Percentiles rank a stretch among this genome's conserved stretches.
phyloP scores from a whole-genome alignment of 2,329 filamentous ascomycete species.

The Hymenoscyphus occultus region DNA sequence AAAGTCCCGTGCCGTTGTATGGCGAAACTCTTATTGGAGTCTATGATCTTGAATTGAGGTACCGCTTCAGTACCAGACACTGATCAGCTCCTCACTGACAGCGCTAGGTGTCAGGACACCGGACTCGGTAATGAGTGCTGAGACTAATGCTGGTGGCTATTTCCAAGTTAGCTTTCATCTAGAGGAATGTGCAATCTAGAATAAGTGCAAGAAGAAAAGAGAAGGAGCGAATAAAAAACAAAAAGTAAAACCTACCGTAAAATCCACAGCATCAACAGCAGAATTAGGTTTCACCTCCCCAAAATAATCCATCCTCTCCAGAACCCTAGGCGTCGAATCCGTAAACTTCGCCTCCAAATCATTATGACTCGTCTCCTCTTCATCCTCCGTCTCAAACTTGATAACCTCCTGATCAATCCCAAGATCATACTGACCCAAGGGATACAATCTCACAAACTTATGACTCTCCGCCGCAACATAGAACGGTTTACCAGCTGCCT shows the following conservation, averaged over 20 bases:
- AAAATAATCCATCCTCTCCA: constrained; percentile 32
- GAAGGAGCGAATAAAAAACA: no score
- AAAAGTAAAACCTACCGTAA: constrained; percentile 55
- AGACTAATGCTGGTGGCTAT: constrained; percentile 65
- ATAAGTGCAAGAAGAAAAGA: no score
- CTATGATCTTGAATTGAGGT: constrained; percentile 13
- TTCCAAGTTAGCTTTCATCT: constrained; percentile 28
- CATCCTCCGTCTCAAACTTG: constrained; percentile 63
- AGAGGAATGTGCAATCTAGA: not conserved
- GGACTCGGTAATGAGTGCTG: constrained; percentile 72
- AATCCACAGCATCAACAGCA: constrained; percentile 59
- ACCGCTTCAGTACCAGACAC: constrained; percentile 32
- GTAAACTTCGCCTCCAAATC: constrained; percentile 16
- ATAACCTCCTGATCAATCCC: constrained; percentile 76
- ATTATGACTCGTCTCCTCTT: constrained; percentile 41
- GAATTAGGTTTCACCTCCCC: constrained; percentile 34
- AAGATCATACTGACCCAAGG: constrained; percentile 76
- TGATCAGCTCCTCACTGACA: constrained; percentile 66
- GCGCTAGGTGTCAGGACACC: constrained; percentile 68
- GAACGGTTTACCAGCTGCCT: constrained; percentile 64
- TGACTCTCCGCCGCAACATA: constrained; percentile 94
- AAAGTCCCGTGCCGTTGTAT: not conserved
- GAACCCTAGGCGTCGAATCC: constrained; percentile 21
- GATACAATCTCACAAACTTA: constrained; percentile 90
- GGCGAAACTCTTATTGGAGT: not conserved